phyloP scores from a whole-genome alignment of 768 basidiomycete species.

The Boletus reticulatus region DNA sequence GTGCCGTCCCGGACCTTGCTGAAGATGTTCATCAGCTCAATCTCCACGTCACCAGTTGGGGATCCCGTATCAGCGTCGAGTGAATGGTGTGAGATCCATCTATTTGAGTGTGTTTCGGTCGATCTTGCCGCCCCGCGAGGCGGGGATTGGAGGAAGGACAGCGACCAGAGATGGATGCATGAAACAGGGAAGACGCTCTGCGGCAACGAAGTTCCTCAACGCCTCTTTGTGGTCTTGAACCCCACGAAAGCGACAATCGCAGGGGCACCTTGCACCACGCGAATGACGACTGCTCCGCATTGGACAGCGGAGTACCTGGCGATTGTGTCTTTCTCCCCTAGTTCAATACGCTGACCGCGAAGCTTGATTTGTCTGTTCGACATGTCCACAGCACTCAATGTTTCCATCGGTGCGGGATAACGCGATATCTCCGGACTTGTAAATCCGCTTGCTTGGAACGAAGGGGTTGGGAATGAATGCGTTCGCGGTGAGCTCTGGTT shows the following conservation, averaged over 20 bases:
- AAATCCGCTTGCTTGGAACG: slow-evolving; percentile 27
- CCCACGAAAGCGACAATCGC: slow-evolving; percentile 32
- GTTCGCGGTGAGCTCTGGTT: slow-evolving; percentile 27
- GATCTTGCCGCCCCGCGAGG: slow-evolving; percentile 28
- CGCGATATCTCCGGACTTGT: slow-evolving; percentile 32
- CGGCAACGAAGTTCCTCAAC: slow-evolving; percentile 25
- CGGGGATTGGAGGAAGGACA: slow-evolving; percentile 21
- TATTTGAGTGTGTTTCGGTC: slow-evolving; percentile 27
- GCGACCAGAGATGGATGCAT: slow-evolving; percentile 32
- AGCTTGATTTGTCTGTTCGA: slow-evolving; percentile 35
- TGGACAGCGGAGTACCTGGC: slow-evolving; percentile 21
- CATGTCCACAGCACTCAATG: slow-evolving; percentile 32
- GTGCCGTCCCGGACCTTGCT: slow-evolving; percentile 15
- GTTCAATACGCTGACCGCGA: slow-evolving; percentile 33
- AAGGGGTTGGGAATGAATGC: slow-evolving; percentile 32
- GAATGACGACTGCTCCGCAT: slow-evolving; percentile 25
- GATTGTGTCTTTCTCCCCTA: slow-evolving; percentile 32
- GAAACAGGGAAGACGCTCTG: slow-evolving; percentile 30
- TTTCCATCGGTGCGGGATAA: slow-evolving; percentile 27
- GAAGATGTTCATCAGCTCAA: slow-evolving; percentile 26
- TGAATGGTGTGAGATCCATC: slow-evolving; percentile 25
- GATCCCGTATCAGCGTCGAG: slow-evolving; percentile 23
- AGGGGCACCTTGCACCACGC: slow-evolving; percentile 26
- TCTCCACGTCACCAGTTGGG: slow-evolving; percentile 26
- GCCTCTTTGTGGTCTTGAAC: slow-evolving; percentile 20